Evolutionary conservation across 768 basidiomycete species (phyloP).

Genomic region (Mycena polygramma): DNA sequence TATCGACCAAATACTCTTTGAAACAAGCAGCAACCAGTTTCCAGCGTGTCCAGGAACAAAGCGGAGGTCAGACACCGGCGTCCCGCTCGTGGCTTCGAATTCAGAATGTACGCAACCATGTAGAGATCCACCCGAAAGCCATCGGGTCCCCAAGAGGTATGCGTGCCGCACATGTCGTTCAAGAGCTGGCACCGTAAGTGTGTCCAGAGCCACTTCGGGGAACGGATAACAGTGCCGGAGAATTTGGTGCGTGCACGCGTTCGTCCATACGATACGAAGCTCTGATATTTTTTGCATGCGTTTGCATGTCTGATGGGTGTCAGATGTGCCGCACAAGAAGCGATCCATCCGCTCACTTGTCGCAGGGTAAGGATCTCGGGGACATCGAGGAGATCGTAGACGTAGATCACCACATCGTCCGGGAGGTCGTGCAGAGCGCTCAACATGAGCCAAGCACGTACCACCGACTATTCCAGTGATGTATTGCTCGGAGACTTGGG

Average conservation of each 20-base stretch:
- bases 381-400: slow-evolving; percentile 16
- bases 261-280: slow-evolving; percentile 69
- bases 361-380: slow-evolving; percentile 24
- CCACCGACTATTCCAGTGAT: too few relatives aligned
- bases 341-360: slow-evolving; percentile 10
- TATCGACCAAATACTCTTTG: slow-evolving; percentile 72
- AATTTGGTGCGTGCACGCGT: slow-evolving; percentile 60
- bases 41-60: slow-evolving; percentile 63
- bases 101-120: slow-evolving; percentile 35
- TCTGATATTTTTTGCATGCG: slow-evolving; percentile 59
- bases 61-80: slow-evolving; percentile 64
- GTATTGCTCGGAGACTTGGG: too few relatives aligned
- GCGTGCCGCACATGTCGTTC: slow-evolving; percentile 60
- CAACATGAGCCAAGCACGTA: background rate
- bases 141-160: slow-evolving; percentile 62
- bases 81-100: slow-evolving; percentile 53
- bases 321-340: too few relatives aligned
- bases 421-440: slow-evolving; percentile 4
- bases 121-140: slow-evolving; percentile 48
- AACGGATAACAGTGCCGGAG: slow-evolving; percentile 65
- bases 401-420: slow-evolving; percentile 25
- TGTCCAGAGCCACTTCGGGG: slow-evolving; percentile 50
- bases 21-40: slow-evolving; percentile 64
- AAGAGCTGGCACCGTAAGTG: slow-evolving; percentile 57
- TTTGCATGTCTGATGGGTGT: slow-evolving; percentile 60